Evolutionary conservation across 805 yeast species (phyloP), one percentile per base, ranked within the genome.

Genomic region (Saccharomycopsis sp.): DNA sequence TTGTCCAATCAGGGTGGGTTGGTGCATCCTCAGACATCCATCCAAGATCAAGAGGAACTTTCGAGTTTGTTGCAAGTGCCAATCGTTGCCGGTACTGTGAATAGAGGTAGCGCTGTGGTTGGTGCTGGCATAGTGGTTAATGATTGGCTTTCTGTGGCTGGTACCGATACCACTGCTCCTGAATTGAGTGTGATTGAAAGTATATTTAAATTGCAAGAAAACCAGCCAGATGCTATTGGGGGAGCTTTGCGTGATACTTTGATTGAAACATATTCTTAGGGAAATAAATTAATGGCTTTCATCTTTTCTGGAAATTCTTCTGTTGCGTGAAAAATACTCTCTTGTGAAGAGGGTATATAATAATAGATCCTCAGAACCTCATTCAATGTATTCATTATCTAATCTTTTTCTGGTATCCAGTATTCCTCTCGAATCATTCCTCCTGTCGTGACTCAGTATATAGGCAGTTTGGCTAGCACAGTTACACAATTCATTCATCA

Each of bases 91-190:
- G 99, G 99, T 63, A 88, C 96, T 30, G 88, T 92, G 45, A 92
- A 92, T 69, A 80, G 98, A 63, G 99, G 99, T 64, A 85, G 96
- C 21, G 66, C 95, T 4, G 96, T 89, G 37, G 95, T 92, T 47
- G 98, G 98, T 56, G 97, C 96, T 35, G 99, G 99, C 53, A 78
- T 92, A 78, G 97, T 92, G 41, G 98, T 88, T 39, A 92, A 92
- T 60, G 99, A 92, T 67, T 92, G 96, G 94, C 69, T 89, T 52
- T 94, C 97, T 22, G 97, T 94, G 32, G 72, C 95, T 36, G 99
- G 99, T 51, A 72, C 85, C 53, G 97, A 92, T 65, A 92, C 98
- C 44, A 88, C 99, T 50, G 97, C 98, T 36, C 96, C 98, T 37
- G 99, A 92, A 65, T 71, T 92, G 57, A 86, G 95, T 53, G 98